Base-by-base conservation (phyloP, 805 yeast genomes). In the Ogataea ramenticola region DNA sequence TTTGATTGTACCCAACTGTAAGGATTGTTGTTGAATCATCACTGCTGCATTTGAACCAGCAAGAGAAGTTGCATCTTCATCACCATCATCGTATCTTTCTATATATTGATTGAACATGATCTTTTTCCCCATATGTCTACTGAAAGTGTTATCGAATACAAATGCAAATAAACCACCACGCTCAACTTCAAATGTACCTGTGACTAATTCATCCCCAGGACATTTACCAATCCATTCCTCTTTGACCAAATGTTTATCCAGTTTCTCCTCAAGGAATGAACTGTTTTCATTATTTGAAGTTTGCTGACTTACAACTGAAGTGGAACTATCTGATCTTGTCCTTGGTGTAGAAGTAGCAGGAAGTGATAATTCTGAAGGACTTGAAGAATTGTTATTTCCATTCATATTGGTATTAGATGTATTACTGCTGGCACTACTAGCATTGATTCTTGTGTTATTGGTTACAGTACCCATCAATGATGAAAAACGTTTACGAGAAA, bases 131-230 rank as follows among this genome's bases (percentile, higher is more conserved):
- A 81, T 82, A 29, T 83, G 86, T 56, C 86, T 88, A 29, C 96
- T 83, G 54, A 89, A 87, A 0, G 96, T 84, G 65, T 91, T 91
- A 64, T 91, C 98, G 57, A 91, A 84, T 22, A 93, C 82, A 59
- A 91, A 86, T 0, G 96, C 97, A 63, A 76, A 84, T 54, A 82
- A 74, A 1, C 91, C 91, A 9, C 82, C 85, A 21, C 71, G 67
- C 2, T 61, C 62, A 2, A 82, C 82, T n/a, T 71, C 69, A 46
- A 82, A 69, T 24, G 70, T 65, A 1, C 90, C 95, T 40, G 77
- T 77, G 42, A 75, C 72, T 54, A 79, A 62, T 48, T 81, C 83
- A 49, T 80, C 81, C 1, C 82, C 80, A 15, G 64, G 61, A 62
- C 86, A 61, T 56, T 72, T 67, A 4, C 83, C 85, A 39, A 77